These are phyloP conservation scores for Schizophyllum amplum DNA, from an alignment of 1,284 basidiomycete species.

Conservation along the genomic window DNA sequence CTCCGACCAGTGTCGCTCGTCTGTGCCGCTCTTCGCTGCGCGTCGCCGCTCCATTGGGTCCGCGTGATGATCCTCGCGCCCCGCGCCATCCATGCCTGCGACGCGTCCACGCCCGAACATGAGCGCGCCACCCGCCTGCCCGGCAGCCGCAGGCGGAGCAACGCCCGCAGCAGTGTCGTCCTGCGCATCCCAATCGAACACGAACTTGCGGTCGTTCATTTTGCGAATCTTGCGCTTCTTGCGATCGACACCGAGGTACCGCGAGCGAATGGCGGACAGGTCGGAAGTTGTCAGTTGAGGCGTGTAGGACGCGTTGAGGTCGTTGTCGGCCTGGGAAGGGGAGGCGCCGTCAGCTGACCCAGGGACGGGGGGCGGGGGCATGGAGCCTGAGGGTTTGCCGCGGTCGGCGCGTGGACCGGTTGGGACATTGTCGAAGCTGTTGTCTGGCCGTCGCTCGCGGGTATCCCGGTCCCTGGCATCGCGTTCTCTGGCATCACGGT, in stretches of 20 bases:
- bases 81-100: slow-evolving; percentile 72
- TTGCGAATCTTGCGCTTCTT: slow-evolving; percentile 92
- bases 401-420: slow-evolving; percentile 81
- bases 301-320: slow-evolving; percentile 36
- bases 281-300: slow-evolving; percentile 73
- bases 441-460: slow-evolving; percentile 28
- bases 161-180: slow-evolving; percentile 82
- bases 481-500: too few species aligned
- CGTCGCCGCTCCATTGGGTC: slow-evolving; percentile 76
- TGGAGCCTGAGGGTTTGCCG: slow-evolving; percentile 32
- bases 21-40: slow-evolving; percentile 75
- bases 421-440: slow-evolving; percentile 62
- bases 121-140: slow-evolving; percentile 72
- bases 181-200: slow-evolving; percentile 97
- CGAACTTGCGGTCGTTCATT: slow-evolving; percentile 91
- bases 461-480: slow-evolving; percentile 22
- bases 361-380: slow-evolving; percentile 42
- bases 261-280: slow-evolving; percentile 70
- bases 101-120: slow-evolving; percentile 82
- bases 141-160: slow-evolving; percentile 54
- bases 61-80: slow-evolving; percentile 35
- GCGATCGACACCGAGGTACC: slow-evolving; percentile 86
- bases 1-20: slow-evolving; percentile 97
- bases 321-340: slow-evolving; percentile 14
- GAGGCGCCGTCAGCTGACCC: slow-evolving; percentile 17